These are phyloP conservation scores for Fraxinus pennsylvanica DNA, from an alignment of 257 asterid genomes.

Conservation along the genomic window DNA sequence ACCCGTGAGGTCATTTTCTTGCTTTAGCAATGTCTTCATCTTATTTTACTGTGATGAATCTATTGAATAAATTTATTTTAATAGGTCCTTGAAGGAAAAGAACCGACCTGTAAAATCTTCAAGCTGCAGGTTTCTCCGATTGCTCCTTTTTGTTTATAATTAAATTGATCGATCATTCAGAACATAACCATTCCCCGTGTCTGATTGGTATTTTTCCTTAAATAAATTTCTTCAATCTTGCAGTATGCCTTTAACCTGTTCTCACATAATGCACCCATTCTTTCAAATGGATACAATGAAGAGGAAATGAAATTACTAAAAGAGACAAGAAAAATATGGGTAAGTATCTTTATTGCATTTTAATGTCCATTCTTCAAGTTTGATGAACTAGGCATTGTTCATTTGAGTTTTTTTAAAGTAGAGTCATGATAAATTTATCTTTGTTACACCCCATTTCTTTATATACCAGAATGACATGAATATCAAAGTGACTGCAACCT, in stretches of 20 bases:
- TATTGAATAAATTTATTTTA: conserved; percentile 13
- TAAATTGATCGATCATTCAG: conserved; percentile 8
- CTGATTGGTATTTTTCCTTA: conserved; percentile 16
- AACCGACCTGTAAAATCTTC: conserved; percentile 86
- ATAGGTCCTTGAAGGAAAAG: conserved; percentile 79
- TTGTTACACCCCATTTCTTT: conserved; percentile 17
- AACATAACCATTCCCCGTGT: neutral
- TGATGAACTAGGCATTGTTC: neutral
- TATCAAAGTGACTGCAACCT: conserved; percentile 92
- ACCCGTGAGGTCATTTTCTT: conserved; percentile 71
- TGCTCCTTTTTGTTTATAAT: conserved; percentile 10
- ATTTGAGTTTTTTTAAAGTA: neutral
- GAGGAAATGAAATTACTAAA: conserved; percentile 98
- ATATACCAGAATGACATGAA: conserved; percentile 52
- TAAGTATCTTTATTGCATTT: conserved; percentile 30
- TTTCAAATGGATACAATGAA: conserved; percentile 90
- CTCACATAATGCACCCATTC: conserved; percentile 92
- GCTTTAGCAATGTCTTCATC: neutral
- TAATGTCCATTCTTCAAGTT: neutral
- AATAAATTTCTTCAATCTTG: conserved; percentile 19
- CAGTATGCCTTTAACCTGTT: conserved; percentile 98
- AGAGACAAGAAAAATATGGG: conserved; percentile 97
- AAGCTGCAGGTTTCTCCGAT: conserved; percentile 60
- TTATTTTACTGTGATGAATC: conserved; percentile 1
- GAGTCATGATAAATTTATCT: neutral